Percentiles rank a stretch among this genome's conserved stretches.
These are phyloP conservation scores for Blastomyces emzantsi DNA, from an alignment of 2,329 filamentous ascomycete genomes.

Conservation along the genomic window DNA sequence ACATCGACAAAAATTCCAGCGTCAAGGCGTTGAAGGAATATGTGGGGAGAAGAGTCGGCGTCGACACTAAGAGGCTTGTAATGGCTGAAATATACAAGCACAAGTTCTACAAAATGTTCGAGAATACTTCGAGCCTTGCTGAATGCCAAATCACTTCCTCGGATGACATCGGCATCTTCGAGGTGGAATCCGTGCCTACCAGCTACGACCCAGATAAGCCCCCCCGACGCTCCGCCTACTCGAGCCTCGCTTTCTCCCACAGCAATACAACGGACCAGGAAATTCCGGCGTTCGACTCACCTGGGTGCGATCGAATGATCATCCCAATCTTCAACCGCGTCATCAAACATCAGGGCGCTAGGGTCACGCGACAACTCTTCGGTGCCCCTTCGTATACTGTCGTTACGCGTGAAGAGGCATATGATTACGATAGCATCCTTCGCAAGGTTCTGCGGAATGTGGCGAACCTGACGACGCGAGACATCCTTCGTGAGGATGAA, in stretches of 20 bases:
- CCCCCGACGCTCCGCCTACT: slow-evolving; percentile 35
- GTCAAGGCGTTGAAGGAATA: slow-evolving; percentile 44
- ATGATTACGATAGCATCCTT: slow-evolving; percentile 60
- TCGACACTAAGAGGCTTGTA: slow-evolving; percentile 55
- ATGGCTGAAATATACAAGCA: slow-evolving; percentile 72
- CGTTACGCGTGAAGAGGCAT: slow-evolving; percentile 63
- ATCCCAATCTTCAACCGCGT: slow-evolving; percentile 42
- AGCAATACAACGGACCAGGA: slow-evolving; percentile 31
- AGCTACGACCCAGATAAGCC: slow-evolving; percentile 56
- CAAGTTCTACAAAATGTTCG: slow-evolving; percentile 80
- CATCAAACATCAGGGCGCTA: slow-evolving; percentile 21
- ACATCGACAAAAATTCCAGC: slow-evolving; percentile 60
- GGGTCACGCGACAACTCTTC: slow-evolving; percentile 29
- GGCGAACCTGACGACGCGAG: slow-evolving; percentile 64
- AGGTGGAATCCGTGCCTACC: slow-evolving; percentile 68
- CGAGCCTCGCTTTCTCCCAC: slow-evolving; percentile 23
- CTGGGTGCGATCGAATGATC: slow-evolving; percentile 39
- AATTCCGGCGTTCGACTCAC: slow-evolving; percentile 34
- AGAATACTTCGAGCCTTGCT: slow-evolving; percentile 58
- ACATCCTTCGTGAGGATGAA: slow-evolving; percentile 49
- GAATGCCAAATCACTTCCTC: slow-evolving; percentile 57
- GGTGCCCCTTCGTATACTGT: slow-evolving; percentile 55
- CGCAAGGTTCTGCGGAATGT: slow-evolving; percentile 72
- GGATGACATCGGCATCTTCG: slow-evolving; percentile 62
- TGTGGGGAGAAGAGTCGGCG: slow-evolving; percentile 45